Percentiles rank a stretch among this genome's conserved stretches.
These are phyloP conservation scores for Dissophora globulifera DNA, from an alignment of 192 early-diverging fungal genomes.

Conservation along the genomic window DNA sequence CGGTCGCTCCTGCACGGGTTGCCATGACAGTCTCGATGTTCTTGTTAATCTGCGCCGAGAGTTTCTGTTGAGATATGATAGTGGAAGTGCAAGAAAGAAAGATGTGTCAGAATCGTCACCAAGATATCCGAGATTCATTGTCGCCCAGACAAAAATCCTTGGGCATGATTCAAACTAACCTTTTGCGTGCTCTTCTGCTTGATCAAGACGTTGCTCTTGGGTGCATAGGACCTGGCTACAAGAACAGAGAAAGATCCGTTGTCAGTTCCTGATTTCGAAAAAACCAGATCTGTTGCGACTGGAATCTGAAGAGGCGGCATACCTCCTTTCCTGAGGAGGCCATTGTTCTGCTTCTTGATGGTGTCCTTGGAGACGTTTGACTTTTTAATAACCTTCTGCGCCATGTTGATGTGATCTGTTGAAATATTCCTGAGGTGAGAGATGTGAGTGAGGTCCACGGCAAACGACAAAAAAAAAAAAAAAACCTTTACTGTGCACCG, in stretches of 20 bases:
- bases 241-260: background rate
- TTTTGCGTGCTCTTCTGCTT: slow-evolving; percentile 50
- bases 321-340: slow-evolving; percentile 52
- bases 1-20: slow-evolving; percentile 74
- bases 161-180: too few species aligned
- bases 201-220: slow-evolving; percentile 50
- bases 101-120: too few species aligned
- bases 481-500: too few species aligned
- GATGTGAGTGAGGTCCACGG: too few species aligned
- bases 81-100: background rate
- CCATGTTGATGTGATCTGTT: slow-evolving; percentile 14
- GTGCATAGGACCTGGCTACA: slow-evolving; percentile 42
- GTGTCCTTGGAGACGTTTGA: slow-evolving; percentile 36
- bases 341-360: slow-evolving; percentile 46
- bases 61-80: slow-evolving; percentile 56
- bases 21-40: slow-evolving; percentile 75
- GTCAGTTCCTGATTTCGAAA: too few species aligned
- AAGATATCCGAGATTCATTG: too few species aligned
- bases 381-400: slow-evolving; percentile 44
- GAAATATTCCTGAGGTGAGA: too few species aligned
- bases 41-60: slow-evolving; percentile 64
- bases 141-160: too few species aligned
- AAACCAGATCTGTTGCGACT: background rate
- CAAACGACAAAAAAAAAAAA: slow-evolving; percentile 12
- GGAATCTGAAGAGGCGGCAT: background rate